These are phyloP conservation scores for Aurifilum marmelostoma DNA, from an alignment of 2,329 filamentous ascomycete genomes.

Conservation along the genomic window DNA sequence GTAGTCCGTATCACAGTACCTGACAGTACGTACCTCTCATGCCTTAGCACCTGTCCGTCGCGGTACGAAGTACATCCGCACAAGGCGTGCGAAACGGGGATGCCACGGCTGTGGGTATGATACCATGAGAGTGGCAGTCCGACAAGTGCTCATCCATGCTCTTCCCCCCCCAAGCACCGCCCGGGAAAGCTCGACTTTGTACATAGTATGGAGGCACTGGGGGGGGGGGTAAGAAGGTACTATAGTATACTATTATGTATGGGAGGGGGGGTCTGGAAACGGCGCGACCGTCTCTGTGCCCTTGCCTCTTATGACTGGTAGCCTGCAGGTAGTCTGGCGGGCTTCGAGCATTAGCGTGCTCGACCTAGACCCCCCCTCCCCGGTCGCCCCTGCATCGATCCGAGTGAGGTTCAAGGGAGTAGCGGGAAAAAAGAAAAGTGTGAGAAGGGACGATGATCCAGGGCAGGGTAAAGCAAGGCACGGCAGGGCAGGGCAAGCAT, in stretches of 20 bases:
- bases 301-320: not conserved
- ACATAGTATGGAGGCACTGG: constrained; percentile 1
- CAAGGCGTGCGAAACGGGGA: not conserved
- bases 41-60: not conserved
- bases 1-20: constrained; percentile 4
- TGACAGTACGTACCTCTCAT: constrained; percentile 7
- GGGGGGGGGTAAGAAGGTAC: not conserved
- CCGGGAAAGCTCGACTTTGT: not conserved
- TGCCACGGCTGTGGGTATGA: constrained; percentile 5
- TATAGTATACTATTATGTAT: not conserved
- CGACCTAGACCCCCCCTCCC: not conserved
- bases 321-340: not conserved
- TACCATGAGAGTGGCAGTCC: constrained; percentile 3
- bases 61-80: constrained; percentile 3
- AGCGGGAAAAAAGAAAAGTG: not conserved
- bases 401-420: not conserved
- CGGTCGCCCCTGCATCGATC: constrained; percentile 13
- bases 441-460: not conserved
- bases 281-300: not conserved
- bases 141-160: constrained; percentile 4
- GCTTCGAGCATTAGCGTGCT: not conserved
- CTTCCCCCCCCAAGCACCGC: not conserved
- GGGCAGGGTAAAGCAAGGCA: not conserved
- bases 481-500: not conserved
- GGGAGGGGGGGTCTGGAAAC: not conserved